These are phyloP conservation scores for Sarocladiaceae sp. DNA, from an alignment of 2,329 filamentous ascomycete genomes.

Conservation along the genomic window DNA sequence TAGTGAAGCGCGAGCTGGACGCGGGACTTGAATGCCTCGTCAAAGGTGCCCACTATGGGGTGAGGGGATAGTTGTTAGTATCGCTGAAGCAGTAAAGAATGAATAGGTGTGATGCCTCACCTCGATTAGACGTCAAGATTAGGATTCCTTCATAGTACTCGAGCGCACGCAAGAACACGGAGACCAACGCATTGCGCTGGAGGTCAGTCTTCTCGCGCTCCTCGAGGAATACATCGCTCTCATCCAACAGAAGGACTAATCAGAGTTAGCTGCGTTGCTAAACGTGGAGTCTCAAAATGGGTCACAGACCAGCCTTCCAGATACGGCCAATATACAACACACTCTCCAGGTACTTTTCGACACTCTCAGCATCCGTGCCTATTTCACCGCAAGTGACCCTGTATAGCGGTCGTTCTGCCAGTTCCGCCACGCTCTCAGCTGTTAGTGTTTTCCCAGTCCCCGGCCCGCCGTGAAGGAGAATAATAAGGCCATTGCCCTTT, in stretches of 20 bases:
- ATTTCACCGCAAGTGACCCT: slow-evolving; percentile 22
- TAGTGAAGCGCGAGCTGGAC: slow-evolving; percentile 30
- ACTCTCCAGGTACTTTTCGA: slow-evolving; percentile 17
- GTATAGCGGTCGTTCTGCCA: slow-evolving; percentile 19
- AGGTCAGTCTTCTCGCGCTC: slow-evolving; percentile 39
- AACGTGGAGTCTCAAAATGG: no score
- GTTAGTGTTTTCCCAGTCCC: slow-evolving; percentile 30
- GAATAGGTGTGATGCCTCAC: no score
- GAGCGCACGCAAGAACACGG: slow-evolving; percentile 43
- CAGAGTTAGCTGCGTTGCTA: no score
- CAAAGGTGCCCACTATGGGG: slow-evolving; percentile 29
- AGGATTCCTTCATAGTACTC: slow-evolving; percentile 48
- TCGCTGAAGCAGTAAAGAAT: no score
- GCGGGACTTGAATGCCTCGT: slow-evolving; percentile 31
- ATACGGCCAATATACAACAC: slow-evolving; percentile 19
- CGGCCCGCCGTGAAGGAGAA: slow-evolving; percentile 27
- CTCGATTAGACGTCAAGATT: slow-evolving; percentile 47
- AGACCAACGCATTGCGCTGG: slow-evolving; percentile 42
- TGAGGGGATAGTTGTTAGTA: no score
- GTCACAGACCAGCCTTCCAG: no score
- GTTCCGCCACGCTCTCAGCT: slow-evolving; percentile 19
- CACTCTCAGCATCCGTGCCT: slow-evolving; percentile 16
- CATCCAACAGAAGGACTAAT: slow-evolving; percentile 53
- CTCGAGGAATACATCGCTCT: slow-evolving; percentile 58
- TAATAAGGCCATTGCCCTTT: slow-evolving; percentile 25